Percentiles rank a stretch among this genome's conserved stretches.
phyloP scores from a whole-genome alignment of 768 basidiomycete species.

The Pisolithus tinctorius region DNA sequence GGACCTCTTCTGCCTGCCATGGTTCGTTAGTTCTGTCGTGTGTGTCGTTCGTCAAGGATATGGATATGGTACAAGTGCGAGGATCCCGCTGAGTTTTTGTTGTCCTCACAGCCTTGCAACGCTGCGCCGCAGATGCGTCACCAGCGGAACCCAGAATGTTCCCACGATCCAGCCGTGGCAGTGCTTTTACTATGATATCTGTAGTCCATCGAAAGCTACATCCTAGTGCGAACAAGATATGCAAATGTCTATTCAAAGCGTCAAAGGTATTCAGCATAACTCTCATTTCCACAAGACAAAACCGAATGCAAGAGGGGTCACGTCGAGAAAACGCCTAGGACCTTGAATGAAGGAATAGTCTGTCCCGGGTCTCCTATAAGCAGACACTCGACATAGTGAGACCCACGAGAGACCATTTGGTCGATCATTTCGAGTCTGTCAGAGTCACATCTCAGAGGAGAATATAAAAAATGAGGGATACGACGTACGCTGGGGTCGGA shows the following conservation, averaged over 20 bases:
- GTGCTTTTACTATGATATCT: too few relatives aligned
- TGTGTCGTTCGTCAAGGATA: background rate
- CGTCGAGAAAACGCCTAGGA: conserved; percentile 85
- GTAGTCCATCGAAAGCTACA: too few relatives aligned
- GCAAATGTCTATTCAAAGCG: background rate
- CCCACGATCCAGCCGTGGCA: background rate
- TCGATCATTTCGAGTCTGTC: conserved; percentile 81
- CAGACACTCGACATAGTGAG: conserved; percentile 91
- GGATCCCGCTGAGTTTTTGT: too few relatives aligned
- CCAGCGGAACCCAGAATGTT: background rate
- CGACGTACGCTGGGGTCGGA: conserved; percentile 59
- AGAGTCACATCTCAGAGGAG: background rate
- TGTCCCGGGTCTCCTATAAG: conserved; percentile 83
- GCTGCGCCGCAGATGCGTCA: too few relatives aligned
- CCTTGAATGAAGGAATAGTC: conserved; percentile 76
- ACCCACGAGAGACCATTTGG: conserved; percentile 73
- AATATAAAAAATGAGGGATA: conserved; percentile 5
- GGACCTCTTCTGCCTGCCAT: conserved; percentile 14
- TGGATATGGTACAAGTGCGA: too few relatives aligned
- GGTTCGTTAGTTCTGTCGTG: background rate
- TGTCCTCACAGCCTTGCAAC: too few relatives aligned
- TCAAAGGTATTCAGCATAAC: background rate
- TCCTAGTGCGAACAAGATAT: background rate
- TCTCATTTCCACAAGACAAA: background rate
- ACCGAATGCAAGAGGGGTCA: conserved; percentile 22